Percentiles rank a stretch among this genome's conserved stretches.
phyloP scores from a whole-genome alignment of 306 rosid genomes.

The Ormosia semicastrata region DNA sequence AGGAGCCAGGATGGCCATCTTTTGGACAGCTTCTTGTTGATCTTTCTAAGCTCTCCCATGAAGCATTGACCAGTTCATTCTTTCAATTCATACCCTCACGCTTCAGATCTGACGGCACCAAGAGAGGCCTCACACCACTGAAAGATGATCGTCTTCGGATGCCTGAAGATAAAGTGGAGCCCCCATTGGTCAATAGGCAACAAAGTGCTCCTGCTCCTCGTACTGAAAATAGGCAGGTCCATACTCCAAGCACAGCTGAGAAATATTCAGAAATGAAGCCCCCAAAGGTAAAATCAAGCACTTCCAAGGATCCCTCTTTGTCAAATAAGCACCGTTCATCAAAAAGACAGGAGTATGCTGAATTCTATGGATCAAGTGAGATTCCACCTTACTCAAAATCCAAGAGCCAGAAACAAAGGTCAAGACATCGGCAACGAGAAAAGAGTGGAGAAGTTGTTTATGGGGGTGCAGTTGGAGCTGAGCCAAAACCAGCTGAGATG shows the following conservation, averaged over 20 bases:
- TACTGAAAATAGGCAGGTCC: constrained; percentile 54
- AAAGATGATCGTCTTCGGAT: constrained; percentile 75
- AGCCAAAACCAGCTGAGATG: constrained; percentile 51
- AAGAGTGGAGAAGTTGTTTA: constrained; percentile 69
- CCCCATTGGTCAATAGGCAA: constrained; percentile 49
- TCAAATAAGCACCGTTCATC: constrained; percentile 79
- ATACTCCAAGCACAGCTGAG: constrained; percentile 51
- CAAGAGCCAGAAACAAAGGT: constrained; percentile 82
- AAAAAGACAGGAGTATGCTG: constrained; percentile 68
- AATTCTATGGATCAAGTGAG: constrained; percentile 78
- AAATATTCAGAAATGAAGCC: constrained; percentile 71
- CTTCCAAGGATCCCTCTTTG: constrained; percentile 72
- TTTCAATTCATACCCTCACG: constrained; percentile 58
- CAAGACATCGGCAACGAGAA: constrained; percentile 81
- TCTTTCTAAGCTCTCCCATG: constrained; percentile 70
- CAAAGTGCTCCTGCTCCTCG: constrained; percentile 48
- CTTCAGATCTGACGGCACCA: constrained; percentile 39
- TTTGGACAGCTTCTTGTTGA: constrained; percentile 73
- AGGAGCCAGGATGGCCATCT: constrained; percentile 93
- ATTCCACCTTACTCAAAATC: constrained; percentile 59
- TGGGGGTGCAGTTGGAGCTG: constrained; percentile 46
- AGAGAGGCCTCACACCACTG: constrained; percentile 64
- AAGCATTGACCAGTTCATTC: constrained; percentile 47
- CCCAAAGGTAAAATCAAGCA: constrained; percentile 70
- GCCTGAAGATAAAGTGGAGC: constrained; percentile 67